Conservation (phyloP, 805 yeast genomes). For the Kodamaea hsintzibuensis region DNA sequence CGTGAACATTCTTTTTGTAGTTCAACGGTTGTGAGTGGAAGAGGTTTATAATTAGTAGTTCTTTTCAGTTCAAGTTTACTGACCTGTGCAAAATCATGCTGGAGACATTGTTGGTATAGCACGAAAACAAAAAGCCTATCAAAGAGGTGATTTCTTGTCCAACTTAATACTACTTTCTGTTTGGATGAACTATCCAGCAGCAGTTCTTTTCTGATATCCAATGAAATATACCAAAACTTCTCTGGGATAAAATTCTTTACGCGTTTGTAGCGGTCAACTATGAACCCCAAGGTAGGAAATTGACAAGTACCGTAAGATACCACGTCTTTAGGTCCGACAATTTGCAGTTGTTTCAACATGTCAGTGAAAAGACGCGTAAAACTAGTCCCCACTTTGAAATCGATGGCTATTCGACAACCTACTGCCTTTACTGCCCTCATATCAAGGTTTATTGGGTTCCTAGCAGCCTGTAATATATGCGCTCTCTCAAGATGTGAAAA, state of each 20-base stretch:
- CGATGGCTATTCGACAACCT: slow-evolving; percentile 80
- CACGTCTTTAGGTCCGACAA: slow-evolving; percentile 35
- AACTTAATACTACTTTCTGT: slow-evolving; percentile 48
- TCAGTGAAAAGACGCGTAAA: slow-evolving; percentile 80
- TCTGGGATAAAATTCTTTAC: slow-evolving; percentile 73
- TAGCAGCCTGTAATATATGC: slow-evolving; percentile 78
- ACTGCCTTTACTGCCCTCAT: slow-evolving; percentile 80
- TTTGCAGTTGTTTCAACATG: slow-evolving; percentile 36
- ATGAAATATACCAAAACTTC: slow-evolving; percentile 72
- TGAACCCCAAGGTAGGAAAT: slow-evolving; percentile 95
- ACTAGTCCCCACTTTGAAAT: slow-evolving; percentile 83
- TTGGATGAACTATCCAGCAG: slow-evolving; percentile 22
- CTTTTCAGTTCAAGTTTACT: slow-evolving; percentile 55
- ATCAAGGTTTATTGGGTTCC: slow-evolving; percentile 62
- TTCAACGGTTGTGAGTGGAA: slow-evolving; percentile 93
- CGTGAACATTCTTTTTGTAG: slow-evolving; percentile 84
- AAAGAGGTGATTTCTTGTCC: slow-evolving; percentile 73
- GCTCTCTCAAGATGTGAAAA: slow-evolving; percentile 83
- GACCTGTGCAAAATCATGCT: slow-evolving; percentile 51
- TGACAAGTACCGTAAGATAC: slow-evolving; percentile 93
- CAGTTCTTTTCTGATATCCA: slow-evolving; percentile 45
- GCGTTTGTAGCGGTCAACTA: slow-evolving; percentile 85
- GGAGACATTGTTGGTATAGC: slow-evolving; percentile 68
- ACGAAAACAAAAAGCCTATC: slow-evolving; percentile 67
- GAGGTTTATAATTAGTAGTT: slow-evolving; percentile 75